Conservation (phyloP, 1,284 basidiomycete genomes). For the Leccinum pseudoinsigne region DNA sequence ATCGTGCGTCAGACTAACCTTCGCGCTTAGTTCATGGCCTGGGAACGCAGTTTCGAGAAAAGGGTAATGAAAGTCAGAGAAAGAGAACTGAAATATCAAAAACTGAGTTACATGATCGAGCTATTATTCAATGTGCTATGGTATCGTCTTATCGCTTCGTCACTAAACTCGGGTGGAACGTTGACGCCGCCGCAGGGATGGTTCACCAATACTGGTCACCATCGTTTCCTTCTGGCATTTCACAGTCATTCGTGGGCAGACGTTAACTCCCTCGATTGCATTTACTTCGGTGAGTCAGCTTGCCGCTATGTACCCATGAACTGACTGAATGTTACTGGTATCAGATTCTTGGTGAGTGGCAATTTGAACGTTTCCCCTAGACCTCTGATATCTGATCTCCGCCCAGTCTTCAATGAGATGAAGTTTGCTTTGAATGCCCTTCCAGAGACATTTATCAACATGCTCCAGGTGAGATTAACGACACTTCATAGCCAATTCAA, state of each 20-base stretch:
- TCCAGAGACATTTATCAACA: slow-evolving; percentile 88
- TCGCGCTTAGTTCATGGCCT: slow-evolving; percentile 79
- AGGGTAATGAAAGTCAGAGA: slow-evolving; percentile 73
- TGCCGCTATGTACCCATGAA: background rate
- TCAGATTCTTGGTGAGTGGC: slow-evolving; percentile 50
- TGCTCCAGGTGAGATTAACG: slow-evolving; percentile 60
- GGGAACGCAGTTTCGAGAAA: slow-evolving; percentile 89
- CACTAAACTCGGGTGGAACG: background rate
- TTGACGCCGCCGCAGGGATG: slow-evolving; percentile 51
- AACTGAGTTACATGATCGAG: slow-evolving; percentile 85
- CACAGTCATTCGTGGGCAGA: slow-evolving; percentile 65
- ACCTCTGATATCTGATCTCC: slow-evolving; percentile 8
- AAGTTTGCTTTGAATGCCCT: slow-evolving; percentile 82
- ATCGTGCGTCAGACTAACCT: slow-evolving; percentile 11
- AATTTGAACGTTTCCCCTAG: background rate
- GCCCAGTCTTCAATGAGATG: slow-evolving; percentile 82
- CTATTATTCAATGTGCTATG: slow-evolving; percentile 80
- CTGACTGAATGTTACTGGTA: slow-evolving; percentile 10
- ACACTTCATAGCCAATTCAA: background rate
- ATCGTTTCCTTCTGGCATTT: slow-evolving; percentile 85
- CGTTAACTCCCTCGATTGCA: slow-evolving; percentile 81
- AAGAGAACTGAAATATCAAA: slow-evolving; percentile 82
- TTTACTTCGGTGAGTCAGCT: slow-evolving; percentile 54
- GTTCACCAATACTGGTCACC: slow-evolving; percentile 73
- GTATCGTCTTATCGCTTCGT: slow-evolving; percentile 38